Conservation (phyloP, 768 basidiomycete species). For the Suillus weaverae region DNA sequence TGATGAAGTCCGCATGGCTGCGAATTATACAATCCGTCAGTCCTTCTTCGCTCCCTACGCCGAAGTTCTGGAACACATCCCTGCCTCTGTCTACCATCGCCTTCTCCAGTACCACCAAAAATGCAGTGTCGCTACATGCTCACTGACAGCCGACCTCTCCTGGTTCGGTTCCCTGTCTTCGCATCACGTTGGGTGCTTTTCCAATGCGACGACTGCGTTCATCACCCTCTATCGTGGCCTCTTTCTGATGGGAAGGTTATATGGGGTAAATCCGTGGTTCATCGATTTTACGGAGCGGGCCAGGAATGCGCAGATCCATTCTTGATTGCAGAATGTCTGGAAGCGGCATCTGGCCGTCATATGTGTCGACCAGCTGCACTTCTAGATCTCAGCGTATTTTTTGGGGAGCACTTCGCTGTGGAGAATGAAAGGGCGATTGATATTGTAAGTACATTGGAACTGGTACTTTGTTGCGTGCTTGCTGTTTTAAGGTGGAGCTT, state of each 20-base stretch:
- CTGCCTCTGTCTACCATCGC: slow-evolving; percentile 36
- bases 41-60: slow-evolving; percentile 36
- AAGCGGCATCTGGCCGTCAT: slow-evolving; percentile 26
- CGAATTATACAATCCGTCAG: slow-evolving; percentile 34
- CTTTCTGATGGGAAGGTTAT: slow-evolving; percentile 36
- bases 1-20: slow-evolving; percentile 35
- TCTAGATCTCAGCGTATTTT: slow-evolving; percentile 32
- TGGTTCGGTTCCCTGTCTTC: slow-evolving; percentile 38
- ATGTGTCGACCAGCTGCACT: slow-evolving; percentile 32
- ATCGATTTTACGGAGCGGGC: slow-evolving; percentile 37
- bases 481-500: slow-evolving; percentile 28
- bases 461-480: slow-evolving; percentile 10
- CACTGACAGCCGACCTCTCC: slow-evolving; percentile 35
- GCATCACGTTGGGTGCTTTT: slow-evolving; percentile 39
- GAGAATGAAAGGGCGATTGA: slow-evolving; percentile 33
- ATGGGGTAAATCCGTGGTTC: slow-evolving; percentile 36
- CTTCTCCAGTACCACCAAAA: slow-evolving; percentile 38
- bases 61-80: slow-evolving; percentile 39
- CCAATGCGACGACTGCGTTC: slow-evolving; percentile 39
- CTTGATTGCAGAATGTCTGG: slow-evolving; percentile 32
- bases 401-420: slow-evolving; percentile 29
- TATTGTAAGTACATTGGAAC: slow-evolving; percentile 15
- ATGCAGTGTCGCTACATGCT: slow-evolving; percentile 30
- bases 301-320: slow-evolving; percentile 29
- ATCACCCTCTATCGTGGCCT: slow-evolving; percentile 34